Percentiles rank a stretch among this genome's conserved stretches.
phyloP scores from a whole-genome alignment of 2,329 filamentous ascomycete species.

The Phyllosticta citriasiana region DNA sequence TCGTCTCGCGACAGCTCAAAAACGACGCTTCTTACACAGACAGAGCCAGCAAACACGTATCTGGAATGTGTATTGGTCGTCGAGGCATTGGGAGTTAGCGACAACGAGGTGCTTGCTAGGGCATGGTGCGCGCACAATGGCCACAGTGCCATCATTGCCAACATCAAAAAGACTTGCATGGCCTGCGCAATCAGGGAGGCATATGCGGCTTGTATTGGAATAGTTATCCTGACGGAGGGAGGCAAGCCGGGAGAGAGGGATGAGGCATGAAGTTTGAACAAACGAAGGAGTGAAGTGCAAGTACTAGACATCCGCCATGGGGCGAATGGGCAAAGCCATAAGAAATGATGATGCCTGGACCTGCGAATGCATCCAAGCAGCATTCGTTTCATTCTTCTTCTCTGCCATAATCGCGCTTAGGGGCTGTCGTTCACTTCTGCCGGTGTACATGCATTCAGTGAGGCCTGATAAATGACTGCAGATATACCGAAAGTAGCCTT shows the following conservation, averaged over 20 bases:
- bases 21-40: constrained; percentile 6
- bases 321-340: too few relatives aligned
- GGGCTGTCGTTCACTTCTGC: too few relatives aligned
- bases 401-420: too few relatives aligned
- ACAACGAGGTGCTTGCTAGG: constrained; percentile 66
- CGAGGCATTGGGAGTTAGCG: constrained; percentile 61
- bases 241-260: constrained; percentile 37
- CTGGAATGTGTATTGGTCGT: constrained; percentile 59
- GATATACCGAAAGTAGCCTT: too few relatives aligned
- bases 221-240: constrained; percentile 53
- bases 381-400: too few relatives aligned
- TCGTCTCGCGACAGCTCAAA: constrained; percentile 18
- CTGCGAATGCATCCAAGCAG: too few relatives aligned
- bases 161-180: constrained; percentile 60
- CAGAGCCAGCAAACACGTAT: constrained; percentile 22
- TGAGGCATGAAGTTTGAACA: constrained; percentile 14
- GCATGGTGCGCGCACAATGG: constrained; percentile 74
- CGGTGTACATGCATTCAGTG: too few relatives aligned
- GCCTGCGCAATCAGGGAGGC: constrained; percentile 66
- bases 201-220: constrained; percentile 62
- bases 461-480: too few relatives aligned
- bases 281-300: neutral
- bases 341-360: too few relatives aligned
- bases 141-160: constrained; percentile 58
- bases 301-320: neutral